These are phyloP conservation scores for Sarocladiaceae sp. DNA, from an alignment of 2,329 filamentous ascomycete genomes.

Conservation along the genomic window DNA sequence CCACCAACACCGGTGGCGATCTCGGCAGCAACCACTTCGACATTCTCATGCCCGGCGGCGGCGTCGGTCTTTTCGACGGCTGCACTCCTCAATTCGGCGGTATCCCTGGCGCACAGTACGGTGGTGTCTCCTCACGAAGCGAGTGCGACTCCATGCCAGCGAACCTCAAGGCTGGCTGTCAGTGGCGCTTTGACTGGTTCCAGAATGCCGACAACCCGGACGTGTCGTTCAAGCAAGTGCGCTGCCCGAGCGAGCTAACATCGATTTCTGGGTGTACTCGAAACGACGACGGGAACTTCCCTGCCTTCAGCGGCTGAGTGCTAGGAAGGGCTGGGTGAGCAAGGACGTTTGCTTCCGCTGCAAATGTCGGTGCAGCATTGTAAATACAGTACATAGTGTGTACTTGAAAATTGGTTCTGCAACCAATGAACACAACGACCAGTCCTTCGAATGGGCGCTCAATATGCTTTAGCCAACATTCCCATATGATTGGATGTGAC, in stretches of 20 bases:
- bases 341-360: no score
- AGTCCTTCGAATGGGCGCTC: no score
- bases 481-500: not conserved
- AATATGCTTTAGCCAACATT: no score
- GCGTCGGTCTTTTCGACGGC: conserved; percentile 49
- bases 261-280: conserved; percentile 32
- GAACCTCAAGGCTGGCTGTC: conserved; percentile 52
- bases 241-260: conserved; percentile 47
- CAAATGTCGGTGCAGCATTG: no score
- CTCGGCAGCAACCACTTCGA: conserved; percentile 56
- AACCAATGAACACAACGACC: no score
- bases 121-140: conserved; percentile 46
- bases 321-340: not conserved
- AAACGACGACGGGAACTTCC: conserved; percentile 24
- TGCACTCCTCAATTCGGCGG: conserved; percentile 45
- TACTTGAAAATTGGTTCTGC: no score
- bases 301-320: conserved; percentile 12
- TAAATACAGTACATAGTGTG: not conserved
- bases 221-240: conserved; percentile 51
- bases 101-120: conserved; percentile 48
- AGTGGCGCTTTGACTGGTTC: conserved; percentile 65
- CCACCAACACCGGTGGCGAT: conserved; percentile 59
- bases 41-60: conserved; percentile 51
- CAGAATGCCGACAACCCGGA: conserved; percentile 52
- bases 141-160: conserved; percentile 50